Base-by-base conservation (phyloP, 768 basidiomycete genomes). In the Tricholoma sp. region DNA sequence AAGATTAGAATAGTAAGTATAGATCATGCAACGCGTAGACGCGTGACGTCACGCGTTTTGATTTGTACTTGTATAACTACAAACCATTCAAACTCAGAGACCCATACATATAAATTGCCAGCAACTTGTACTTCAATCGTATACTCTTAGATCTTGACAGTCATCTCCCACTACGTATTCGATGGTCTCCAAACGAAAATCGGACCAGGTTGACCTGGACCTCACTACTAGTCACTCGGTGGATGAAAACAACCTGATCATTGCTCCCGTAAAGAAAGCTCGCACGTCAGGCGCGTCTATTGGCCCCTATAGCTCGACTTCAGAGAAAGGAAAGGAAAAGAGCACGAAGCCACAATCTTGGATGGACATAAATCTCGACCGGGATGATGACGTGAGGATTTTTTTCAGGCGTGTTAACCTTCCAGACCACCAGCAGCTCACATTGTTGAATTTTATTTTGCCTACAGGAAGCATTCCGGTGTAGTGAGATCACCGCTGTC, bases 111-210 rank as follows among this genome's bases (percentile, higher is more conserved):
- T 24, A 24, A 24, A n/a, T n/a, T n/a, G n/a, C n/a, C n/a, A n/a
- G n/a, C n/a, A n/a, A n/a, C n/a, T n/a, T n/a, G n/a, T n/a, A n/a
- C n/a, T n/a, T n/a, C n/a, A n/a, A n/a, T n/a, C n/a, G n/a, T n/a
- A n/a, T n/a, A n/a, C n/a, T n/a, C 29, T 13, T 52, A 6, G 18
- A 59, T 41, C 24, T 24, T 34, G 29, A 51, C 48, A 36, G 64
- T 18, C 65, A 69, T 39, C 65, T 63, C 68, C 63, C 6, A 45
- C 44, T 10, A 17, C n/a, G n/a, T n/a, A n/a, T n/a, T n/a, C n/a
- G n/a, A 77, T 76, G 73, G 64, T 72, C 6, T 62, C 71, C 20
- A 78, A 80, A 58, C 75, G 76, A 69, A 79, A 78, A 62, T 75
- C 74, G 3, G 71, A 76, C 56, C 63, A 65, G 47, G 41, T 65